These are phyloP conservation scores for Metarhizium sp. DNA, from an alignment of 2,329 filamentous ascomycete genomes.

Conservation along the genomic window DNA sequence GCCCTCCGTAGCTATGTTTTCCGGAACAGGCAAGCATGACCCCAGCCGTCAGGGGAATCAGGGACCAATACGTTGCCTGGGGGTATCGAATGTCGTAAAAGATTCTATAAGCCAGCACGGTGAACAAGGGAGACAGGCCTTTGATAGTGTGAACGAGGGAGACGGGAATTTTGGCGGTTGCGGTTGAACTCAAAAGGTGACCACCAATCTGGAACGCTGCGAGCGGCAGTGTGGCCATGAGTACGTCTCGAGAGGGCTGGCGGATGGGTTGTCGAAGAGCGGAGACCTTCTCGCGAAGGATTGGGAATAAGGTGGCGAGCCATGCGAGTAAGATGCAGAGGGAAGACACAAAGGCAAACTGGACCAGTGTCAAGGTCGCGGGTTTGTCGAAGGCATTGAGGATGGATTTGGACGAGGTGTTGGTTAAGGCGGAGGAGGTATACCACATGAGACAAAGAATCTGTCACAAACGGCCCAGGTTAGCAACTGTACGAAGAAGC, in stretches of 20 bases:
- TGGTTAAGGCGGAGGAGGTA: constrained; percentile 87
- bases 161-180: constrained; percentile 89
- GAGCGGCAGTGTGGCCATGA: constrained; percentile 80
- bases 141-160: constrained; percentile 98
- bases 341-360: constrained; percentile 86
- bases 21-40: constrained; percentile 95
- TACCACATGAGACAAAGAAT: constrained; percentile 87
- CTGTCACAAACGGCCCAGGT: constrained; percentile 33
- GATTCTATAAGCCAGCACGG: constrained; percentile 83
- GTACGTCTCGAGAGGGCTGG: constrained; percentile 68
- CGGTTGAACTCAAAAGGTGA: constrained; percentile 87
- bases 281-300: constrained; percentile 61
- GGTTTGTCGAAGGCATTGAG: constrained; percentile 85
- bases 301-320: constrained; percentile 63
- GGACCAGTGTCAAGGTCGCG: constrained; percentile 81
- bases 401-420: constrained; percentile 96
- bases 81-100: constrained; percentile 87
- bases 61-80: constrained; percentile 73
- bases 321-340: constrained; percentile 77
- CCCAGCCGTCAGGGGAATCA: constrained; percentile 86
- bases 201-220: constrained; percentile 89
- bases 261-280: constrained; percentile 79
- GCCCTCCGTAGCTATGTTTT: constrained; percentile 65
- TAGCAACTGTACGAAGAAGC: too few relatives aligned
- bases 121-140: constrained; percentile 90